A percentile compares a stretch with the other conserved stretches of the same genome.
These are phyloP conservation scores for Plantago major DNA, from an alignment of 257 asterid species.

Conservation along the genomic window DNA sequence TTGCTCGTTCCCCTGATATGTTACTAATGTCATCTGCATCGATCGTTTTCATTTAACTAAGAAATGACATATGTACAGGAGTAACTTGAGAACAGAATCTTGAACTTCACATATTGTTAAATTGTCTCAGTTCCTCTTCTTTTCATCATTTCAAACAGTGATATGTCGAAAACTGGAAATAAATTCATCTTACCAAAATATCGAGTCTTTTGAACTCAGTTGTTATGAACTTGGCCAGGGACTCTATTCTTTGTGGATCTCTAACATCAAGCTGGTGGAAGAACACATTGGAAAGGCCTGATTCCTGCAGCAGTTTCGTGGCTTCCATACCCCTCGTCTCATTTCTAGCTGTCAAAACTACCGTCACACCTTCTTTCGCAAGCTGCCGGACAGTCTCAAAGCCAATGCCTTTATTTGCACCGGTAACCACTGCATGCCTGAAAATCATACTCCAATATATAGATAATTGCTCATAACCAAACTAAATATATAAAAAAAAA, in stretches of 20 bases:
- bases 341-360: too few species aligned
- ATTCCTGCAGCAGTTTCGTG: slow-evolving; percentile 6
- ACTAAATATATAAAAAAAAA: too few species aligned
- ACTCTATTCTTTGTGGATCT: slow-evolving; percentile 45
- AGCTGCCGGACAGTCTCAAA: slow-evolving; percentile 4
- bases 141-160: too few species aligned
- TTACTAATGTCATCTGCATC: too few species aligned
- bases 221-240: slow-evolving; percentile 38
- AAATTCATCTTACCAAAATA: slow-evolving; percentile 44
- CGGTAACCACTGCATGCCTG: slow-evolving; percentile 4
- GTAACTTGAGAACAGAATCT: not conserved
- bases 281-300: slow-evolving; percentile 1
- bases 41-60: not conserved
- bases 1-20: too few species aligned
- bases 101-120: too few species aligned
- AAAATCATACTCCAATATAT: not conserved
- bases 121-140: too few species aligned
- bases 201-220: too few species aligned
- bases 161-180: not conserved
- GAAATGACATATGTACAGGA: not conserved
- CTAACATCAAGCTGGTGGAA: slow-evolving; percentile 80
- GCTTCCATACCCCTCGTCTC: slow-evolving; percentile 7
- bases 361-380: slow-evolving; percentile 4
- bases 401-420: slow-evolving; percentile 1
- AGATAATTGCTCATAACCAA: too few species aligned